A percentile compares a stretch with the other conserved stretches of the same genome.
These are phyloP conservation scores for Symbiodinium pilosum DNA, from an alignment of 73 alveolate species.

Conservation along the genomic window DNA sequence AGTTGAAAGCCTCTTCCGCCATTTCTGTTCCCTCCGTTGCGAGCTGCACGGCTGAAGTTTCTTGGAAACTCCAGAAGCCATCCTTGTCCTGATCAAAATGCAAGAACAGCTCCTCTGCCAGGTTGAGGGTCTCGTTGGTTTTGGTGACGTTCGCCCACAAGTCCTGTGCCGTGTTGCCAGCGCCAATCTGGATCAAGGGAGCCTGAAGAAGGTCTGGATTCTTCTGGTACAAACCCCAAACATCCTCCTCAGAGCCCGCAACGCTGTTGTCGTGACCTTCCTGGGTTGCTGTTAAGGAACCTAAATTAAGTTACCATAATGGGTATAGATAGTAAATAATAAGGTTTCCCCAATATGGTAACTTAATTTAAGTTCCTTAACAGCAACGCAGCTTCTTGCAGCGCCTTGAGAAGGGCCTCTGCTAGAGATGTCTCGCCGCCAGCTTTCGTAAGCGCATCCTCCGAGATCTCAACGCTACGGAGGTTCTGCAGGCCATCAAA, in stretches of 20 bases:
- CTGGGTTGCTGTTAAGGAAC: slow-evolving; percentile 56
- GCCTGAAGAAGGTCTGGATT: slow-evolving; percentile 86
- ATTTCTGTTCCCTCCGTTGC: slow-evolving; percentile 85
- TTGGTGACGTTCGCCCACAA: slow-evolving; percentile 92
- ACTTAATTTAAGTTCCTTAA: too few relatives aligned
- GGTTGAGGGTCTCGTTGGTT: slow-evolving; percentile 72
- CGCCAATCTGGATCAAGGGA: slow-evolving; percentile 79
- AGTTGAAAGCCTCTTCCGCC: slow-evolving; percentile 91
- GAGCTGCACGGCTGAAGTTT: slow-evolving; percentile 77
- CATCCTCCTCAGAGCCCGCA: slow-evolving; percentile 61
- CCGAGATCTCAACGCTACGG: slow-evolving; percentile 49
- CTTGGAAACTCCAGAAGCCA: slow-evolving; percentile 93
- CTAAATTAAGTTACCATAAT: too few relatives aligned
- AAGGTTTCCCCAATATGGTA: too few relatives aligned
- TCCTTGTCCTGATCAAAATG: slow-evolving; percentile 80
- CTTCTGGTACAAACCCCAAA: slow-evolving; percentile 58
- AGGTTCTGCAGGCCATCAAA: slow-evolving; percentile 90
- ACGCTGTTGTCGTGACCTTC: slow-evolving; percentile 80
- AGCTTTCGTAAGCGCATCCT: slow-evolving; percentile 72
- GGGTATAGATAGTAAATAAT: too few relatives aligned
- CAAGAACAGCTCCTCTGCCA: slow-evolving; percentile 94
- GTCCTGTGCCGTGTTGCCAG: slow-evolving; percentile 85
- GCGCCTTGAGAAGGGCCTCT: too few relatives aligned
- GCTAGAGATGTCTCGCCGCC: slow-evolving; percentile 49
- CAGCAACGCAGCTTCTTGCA: too few relatives aligned